A percentile compares a stretch with the other conserved stretches of the same genome.
phyloP scores from a whole-genome alignment of 768 basidiomycete species.

The Mycena venus region DNA sequence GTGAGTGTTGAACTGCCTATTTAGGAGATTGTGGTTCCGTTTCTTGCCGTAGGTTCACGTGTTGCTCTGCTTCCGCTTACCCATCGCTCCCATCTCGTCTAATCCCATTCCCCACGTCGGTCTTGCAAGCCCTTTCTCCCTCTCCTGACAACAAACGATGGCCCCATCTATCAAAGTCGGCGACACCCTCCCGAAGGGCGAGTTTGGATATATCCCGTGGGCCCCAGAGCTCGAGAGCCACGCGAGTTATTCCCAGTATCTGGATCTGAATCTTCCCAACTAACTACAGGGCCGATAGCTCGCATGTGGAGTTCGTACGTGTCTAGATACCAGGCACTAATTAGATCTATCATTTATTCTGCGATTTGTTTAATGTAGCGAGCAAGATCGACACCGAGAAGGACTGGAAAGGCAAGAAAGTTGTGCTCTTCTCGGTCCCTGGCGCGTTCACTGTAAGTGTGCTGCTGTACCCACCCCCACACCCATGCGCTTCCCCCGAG shows the following conservation, averaged over 20 bases:
- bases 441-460: slow-evolving; percentile 82
- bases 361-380: slow-evolving; percentile 55
- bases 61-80: not conserved
- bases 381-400: slow-evolving; percentile 64
- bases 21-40: too few relatives aligned
- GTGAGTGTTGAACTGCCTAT: too few relatives aligned
- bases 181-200: slow-evolving; percentile 60
- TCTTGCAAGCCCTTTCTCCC: not conserved
- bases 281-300: slow-evolving; percentile 50
- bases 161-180: slow-evolving; percentile 63
- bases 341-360: slow-evolving; percentile 5
- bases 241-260: slow-evolving; percentile 50
- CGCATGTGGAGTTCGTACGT: slow-evolving; percentile 77
- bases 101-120: not conserved
- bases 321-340: not conserved
- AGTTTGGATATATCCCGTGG: slow-evolving; percentile 71
- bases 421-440: slow-evolving; percentile 83
- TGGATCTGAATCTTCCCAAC: not conserved
- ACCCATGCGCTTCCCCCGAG: not conserved
- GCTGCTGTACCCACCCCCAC: too few relatives aligned
- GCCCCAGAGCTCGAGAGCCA: slow-evolving; percentile 72
- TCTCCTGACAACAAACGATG: slow-evolving; percentile 36
- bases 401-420: slow-evolving; percentile 85
- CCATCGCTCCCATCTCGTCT: not conserved
- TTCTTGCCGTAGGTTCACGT: too few relatives aligned